Conservation (phyloP, 2,329 filamentous ascomycete genomes). For the Clarireedia homoeocarpa region DNA sequence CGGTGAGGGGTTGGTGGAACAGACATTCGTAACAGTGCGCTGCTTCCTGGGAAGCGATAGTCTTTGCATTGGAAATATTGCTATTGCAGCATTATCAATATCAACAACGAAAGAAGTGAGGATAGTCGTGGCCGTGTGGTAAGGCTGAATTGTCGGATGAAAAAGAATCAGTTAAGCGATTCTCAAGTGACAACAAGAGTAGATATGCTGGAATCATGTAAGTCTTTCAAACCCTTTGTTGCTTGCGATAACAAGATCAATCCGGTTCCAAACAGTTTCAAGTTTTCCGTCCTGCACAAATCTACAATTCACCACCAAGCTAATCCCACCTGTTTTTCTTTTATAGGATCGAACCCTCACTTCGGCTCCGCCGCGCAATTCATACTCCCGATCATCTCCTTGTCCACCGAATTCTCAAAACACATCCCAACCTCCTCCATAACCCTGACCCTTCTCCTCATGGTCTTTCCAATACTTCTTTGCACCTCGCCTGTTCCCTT, state of each 20-base stretch:
- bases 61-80: not conserved
- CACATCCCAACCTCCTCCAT: constrained; percentile 62
- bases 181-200: not conserved
- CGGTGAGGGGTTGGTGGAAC: not conserved
- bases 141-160: not conserved
- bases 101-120: not conserved
- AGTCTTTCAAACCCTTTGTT: not conserved
- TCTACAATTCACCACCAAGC: not conserved
- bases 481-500: constrained; percentile 71
- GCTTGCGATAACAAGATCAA: not conserved
- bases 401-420: constrained; percentile 67
- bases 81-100: not conserved
- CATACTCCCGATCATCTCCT: constrained; percentile 63
- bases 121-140: not conserved
- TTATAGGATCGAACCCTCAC: constrained; percentile 66
- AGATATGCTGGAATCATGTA: constrained; percentile 11
- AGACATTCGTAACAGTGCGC: not conserved
- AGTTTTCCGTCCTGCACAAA: not conserved
- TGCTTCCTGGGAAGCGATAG: too few relatives aligned
- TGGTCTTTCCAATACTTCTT: constrained; percentile 70
- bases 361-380: constrained; percentile 76
- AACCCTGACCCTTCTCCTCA: constrained; percentile 64
- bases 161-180: not conserved
- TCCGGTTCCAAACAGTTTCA: not conserved
- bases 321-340: not conserved